Conservation (phyloP, 2,329 filamentous ascomycete species). For the Teratosphaeria viscida region DNA sequence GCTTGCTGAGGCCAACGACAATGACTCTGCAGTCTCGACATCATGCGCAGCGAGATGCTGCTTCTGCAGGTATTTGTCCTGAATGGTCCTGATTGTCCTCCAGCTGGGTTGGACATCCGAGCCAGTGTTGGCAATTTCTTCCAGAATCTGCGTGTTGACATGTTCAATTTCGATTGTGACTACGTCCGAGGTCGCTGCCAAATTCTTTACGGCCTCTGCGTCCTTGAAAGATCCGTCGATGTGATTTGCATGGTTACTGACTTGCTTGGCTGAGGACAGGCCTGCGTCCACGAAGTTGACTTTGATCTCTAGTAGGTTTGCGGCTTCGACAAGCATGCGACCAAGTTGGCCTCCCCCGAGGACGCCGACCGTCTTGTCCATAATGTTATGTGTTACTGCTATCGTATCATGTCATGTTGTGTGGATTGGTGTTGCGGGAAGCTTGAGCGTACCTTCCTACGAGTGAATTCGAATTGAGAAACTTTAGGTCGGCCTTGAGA, state of each 20-base stretch:
- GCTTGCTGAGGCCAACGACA: slow-evolving; percentile 52
- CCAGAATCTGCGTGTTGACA: slow-evolving; percentile 78
- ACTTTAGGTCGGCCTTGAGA: background rate
- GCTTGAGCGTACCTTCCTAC: too few species aligned
- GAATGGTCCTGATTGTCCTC: slow-evolving; percentile 77
- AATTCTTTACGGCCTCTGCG: slow-evolving; percentile 61
- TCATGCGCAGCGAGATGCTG: slow-evolving; percentile 58
- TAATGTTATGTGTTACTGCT: slow-evolving; percentile 1
- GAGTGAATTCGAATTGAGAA: too few species aligned
- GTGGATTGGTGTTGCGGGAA: background rate
- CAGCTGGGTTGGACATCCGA: slow-evolving; percentile 65
- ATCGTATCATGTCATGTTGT: background rate
- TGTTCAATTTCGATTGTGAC: slow-evolving; percentile 94
- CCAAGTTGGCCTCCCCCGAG: slow-evolving; percentile 54
- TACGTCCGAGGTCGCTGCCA: slow-evolving; percentile 68
- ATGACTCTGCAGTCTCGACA: slow-evolving; percentile 63
- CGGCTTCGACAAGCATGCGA: slow-evolving; percentile 88
- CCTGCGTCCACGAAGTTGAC: slow-evolving; percentile 70
- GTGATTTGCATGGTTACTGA: slow-evolving; percentile 63
- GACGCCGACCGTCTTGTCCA: slow-evolving; percentile 27
- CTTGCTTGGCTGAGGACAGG: slow-evolving; percentile 70
- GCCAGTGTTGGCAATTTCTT: slow-evolving; percentile 62
- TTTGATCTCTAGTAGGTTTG: slow-evolving; percentile 64
- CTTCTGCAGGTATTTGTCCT: slow-evolving; percentile 91
- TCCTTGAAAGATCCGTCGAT: slow-evolving; percentile 85